phyloP scores from a whole-genome alignment of 108 stramenopile genomes.

The Fragilariopsis cylindrus region DNA sequence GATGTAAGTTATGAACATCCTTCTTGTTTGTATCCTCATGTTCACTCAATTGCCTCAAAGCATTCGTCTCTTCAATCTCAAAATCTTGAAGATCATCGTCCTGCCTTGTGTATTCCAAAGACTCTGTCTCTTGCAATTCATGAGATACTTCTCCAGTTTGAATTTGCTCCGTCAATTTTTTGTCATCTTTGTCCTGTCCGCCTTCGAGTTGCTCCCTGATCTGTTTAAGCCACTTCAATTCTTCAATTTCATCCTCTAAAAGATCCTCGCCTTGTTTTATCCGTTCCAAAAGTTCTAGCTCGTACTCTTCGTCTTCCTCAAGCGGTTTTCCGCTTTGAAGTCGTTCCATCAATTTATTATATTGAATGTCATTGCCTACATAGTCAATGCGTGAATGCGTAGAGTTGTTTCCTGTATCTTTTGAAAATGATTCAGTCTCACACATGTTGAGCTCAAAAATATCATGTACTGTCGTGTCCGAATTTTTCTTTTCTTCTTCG shows the following conservation, averaged over 20 bases:
- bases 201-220: not conserved
- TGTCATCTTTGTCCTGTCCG: not conserved
- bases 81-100: too few relatives aligned
- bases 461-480: too few relatives aligned
- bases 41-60: too few relatives aligned
- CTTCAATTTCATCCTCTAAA: constrained; percentile 21
- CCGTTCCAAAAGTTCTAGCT: constrained; percentile 23
- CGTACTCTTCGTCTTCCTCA: constrained; percentile 25
- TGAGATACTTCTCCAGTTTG: not conserved
- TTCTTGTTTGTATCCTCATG: too few relatives aligned
- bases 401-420: too few relatives aligned
- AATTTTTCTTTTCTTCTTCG: too few relatives aligned
- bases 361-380: not conserved
- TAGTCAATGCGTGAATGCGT: too few relatives aligned
- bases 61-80: too few relatives aligned
- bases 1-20: too few relatives aligned
- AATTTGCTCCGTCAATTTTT: not conserved
- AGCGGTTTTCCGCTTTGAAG: constrained; percentile 22
- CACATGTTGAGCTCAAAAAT: too few relatives aligned
- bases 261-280: constrained; percentile 16
- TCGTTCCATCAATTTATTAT: not conserved
- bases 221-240: constrained; percentile 16
- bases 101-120: too few relatives aligned
- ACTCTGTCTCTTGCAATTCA: not conserved
- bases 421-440: too few relatives aligned